Percentiles rank a stretch among this genome's conserved stretches.
Conservation (phyloP, 2,329 filamentous ascomycete genomes). For the Periconia macrospinosa region DNA sequence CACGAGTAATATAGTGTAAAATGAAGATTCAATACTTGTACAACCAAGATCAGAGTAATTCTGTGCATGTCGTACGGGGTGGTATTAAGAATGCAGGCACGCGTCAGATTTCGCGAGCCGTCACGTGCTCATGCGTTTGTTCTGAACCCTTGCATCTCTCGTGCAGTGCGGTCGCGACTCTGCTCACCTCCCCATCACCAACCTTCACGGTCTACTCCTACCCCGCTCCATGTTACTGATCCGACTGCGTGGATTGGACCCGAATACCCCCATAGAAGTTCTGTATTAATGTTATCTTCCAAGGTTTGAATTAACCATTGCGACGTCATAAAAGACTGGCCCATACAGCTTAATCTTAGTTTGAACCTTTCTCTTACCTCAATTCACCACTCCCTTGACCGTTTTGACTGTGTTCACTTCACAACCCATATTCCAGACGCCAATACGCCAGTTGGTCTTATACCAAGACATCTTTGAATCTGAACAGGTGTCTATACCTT, state of each 20-base stretch:
- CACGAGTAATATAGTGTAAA: conserved; percentile 36
- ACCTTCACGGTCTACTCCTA: neutral
- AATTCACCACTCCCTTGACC: neutral
- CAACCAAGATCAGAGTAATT: neutral
- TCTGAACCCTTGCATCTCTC: neutral
- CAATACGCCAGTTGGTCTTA: too few relatives aligned
- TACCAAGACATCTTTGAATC: too few relatives aligned
- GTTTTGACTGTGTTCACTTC: neutral
- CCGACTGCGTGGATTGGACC: neutral
- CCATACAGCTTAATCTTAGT: neutral
- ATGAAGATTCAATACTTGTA: neutral
- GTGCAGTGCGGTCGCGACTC: neutral
- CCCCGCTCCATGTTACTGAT: neutral
- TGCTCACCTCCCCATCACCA: neutral
- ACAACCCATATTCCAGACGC: too few relatives aligned
- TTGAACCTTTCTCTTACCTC: neutral
- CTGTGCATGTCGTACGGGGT: neutral
- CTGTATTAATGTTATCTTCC: too few relatives aligned
- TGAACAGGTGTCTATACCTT: too few relatives aligned
- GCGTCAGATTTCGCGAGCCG: neutral
- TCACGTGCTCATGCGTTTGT: conserved; percentile 13
- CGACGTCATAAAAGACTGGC: neutral
- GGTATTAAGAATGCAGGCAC: neutral
- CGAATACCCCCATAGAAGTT: too few relatives aligned
- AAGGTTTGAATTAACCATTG: too few relatives aligned